Evolutionary conservation across 495 filamentous ascomycete genomes (phyloP), one percentile per base, ranked within the genome.

Genomic region (Penicillium parvum): DNA sequence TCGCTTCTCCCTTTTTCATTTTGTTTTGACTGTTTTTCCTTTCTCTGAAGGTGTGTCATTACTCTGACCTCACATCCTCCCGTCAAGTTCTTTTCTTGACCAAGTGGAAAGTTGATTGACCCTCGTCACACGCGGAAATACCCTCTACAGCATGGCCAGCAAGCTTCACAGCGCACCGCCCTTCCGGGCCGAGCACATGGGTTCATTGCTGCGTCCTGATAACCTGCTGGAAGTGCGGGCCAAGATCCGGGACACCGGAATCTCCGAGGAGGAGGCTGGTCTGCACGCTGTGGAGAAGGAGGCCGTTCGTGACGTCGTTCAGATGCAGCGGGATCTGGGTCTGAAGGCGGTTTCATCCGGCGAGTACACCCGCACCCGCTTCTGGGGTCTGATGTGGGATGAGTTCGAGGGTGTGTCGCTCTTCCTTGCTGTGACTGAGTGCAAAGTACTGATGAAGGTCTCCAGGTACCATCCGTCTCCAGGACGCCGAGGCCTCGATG

Each of bases 151-250:
- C 4, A 60, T 62, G 56, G 29, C 52, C 12, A 37, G 22, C 42
- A 36, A 55, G 29, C 47, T 60, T 27, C 52, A 55, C 34, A 58
- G 55, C 27, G 48, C 52, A 16, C 79, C 81, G 34, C 82, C 83
- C 9, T 86, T 85, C 65, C 75, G 81, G 46, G 84, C 82, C 14
- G 84, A 87, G 66, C 83, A 86, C 43, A 67, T 88, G 57, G 83
- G 84, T 55, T 86, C 81, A 6, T 72, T 86, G 22, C 71, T 86
- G 19, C 76, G 84, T 18, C 84, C 84, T 18, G 60, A 79, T 20
- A 55, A 75, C 22, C 68, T 87, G 8, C 74, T 86, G 12, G 69
- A 77, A 15, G 74, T 73, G 42, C 74, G 79, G 25, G 58, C 74
- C 12, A 57, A 53, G 40, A 52, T 75, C 34, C 74, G 81, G 35